phyloP scores from a whole-genome alignment of 345 rosid species.

The Adansonia digitata region DNA sequence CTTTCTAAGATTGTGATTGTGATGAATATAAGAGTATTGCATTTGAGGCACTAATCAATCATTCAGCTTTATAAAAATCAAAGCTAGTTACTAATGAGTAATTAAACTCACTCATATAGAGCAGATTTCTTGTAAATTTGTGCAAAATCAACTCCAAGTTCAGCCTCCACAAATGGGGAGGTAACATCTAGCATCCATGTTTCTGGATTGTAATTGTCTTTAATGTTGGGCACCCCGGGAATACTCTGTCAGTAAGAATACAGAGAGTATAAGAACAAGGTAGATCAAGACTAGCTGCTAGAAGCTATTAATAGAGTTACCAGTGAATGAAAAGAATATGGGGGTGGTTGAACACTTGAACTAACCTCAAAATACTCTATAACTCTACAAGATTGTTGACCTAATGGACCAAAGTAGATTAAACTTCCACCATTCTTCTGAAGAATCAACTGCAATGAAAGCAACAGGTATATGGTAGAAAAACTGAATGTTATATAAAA shows the following conservation, averaged over 20 bases:
- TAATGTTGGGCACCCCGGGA: constrained; percentile 54
- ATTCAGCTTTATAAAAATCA: background rate
- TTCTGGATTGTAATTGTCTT: constrained; percentile 66
- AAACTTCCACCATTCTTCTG: constrained; percentile 63
- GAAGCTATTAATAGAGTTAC: background rate
- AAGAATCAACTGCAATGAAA: constrained; percentile 48
- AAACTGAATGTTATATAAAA: background rate
- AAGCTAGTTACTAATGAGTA: background rate
- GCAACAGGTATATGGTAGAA: background rate
- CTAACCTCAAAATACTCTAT: constrained; percentile 68
- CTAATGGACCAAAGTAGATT: constrained; percentile 66
- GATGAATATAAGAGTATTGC: background rate
- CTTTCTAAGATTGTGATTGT: background rate
- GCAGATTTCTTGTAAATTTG: constrained; percentile 41
- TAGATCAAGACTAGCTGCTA: background rate
- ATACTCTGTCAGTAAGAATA: constrained; percentile 33
- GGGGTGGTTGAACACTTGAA: background rate
- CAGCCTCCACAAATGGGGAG: constrained; percentile 50
- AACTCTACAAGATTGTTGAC: constrained; percentile 49
- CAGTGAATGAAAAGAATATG: background rate
- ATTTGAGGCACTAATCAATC: constrained; percentile 3
- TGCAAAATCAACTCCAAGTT: constrained; percentile 54
- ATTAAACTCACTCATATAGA: constrained; percentile 41
- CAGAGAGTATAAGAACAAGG: background rate
- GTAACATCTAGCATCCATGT: constrained; percentile 79